Conservation (phyloP, 2,329 filamentous ascomycete genomes). For the Massarina eburnea region DNA sequence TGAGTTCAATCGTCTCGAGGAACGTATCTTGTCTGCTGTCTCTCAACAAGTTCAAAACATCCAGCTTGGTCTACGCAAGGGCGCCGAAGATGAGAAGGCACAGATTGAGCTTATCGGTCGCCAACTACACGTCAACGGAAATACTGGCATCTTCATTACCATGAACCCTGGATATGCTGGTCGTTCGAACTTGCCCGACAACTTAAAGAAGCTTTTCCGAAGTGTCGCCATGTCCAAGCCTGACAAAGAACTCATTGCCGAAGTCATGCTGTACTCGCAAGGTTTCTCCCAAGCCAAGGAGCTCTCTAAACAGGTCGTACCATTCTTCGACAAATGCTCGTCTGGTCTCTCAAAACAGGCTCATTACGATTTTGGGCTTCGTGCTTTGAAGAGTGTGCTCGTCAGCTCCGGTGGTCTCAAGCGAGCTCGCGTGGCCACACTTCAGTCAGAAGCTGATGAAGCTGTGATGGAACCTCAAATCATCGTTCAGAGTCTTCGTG, state of each 20-base stretch:
- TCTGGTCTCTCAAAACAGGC: constrained; percentile 87
- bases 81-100: constrained; percentile 75
- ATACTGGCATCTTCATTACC: constrained; percentile 98
- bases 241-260: constrained; percentile 98
- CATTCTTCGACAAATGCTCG: constrained; percentile 94
- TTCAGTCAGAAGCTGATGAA: constrained; percentile 62
- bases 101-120: constrained; percentile 95
- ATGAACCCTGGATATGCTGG: constrained; percentile 99
- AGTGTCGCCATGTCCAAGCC: constrained; percentile 99
- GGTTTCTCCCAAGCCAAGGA: constrained; percentile 96
- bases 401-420: constrained; percentile 97
- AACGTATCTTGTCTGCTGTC: constrained; percentile 94
- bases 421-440: constrained; percentile 70
- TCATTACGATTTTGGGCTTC: constrained; percentile 97
- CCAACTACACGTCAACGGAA: constrained; percentile 83
- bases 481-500: constrained; percentile 95
- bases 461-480: constrained; percentile 91
- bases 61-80: constrained; percentile 88
- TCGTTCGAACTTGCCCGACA: constrained; percentile 96
- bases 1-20: constrained; percentile 98
- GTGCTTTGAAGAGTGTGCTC: constrained; percentile 96
- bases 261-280: constrained; percentile 99
- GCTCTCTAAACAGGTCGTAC: constrained; percentile 92
- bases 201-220: constrained; percentile 98
- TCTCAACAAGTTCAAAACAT: constrained; percentile 99